phyloP scores from a whole-genome alignment of 1,284 basidiomycete species.

The Schizophyllum commune region DNA sequence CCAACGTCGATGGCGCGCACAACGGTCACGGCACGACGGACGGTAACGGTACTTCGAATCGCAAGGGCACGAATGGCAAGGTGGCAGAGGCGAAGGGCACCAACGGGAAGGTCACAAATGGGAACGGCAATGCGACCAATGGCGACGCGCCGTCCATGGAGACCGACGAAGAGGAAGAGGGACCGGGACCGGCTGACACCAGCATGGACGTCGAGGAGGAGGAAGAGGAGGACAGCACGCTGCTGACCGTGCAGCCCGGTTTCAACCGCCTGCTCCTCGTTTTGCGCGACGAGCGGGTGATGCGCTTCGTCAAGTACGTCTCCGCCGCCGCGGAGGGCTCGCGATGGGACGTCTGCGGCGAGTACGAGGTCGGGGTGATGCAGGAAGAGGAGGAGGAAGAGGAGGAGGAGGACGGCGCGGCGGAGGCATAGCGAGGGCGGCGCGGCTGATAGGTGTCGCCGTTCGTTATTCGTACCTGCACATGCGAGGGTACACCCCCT shows the following conservation, averaged over 20 bases:
- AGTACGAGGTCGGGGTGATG: conserved; percentile 79
- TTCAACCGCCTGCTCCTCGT: conserved; percentile 91
- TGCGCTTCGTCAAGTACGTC: conserved; percentile 94
- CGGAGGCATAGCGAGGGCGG: background rate
- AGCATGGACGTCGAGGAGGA: conserved; percentile 35
- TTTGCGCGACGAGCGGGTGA: conserved; percentile 86
- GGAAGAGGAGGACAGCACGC: conserved; percentile 75
- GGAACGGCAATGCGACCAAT: background rate
- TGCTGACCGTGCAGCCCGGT: conserved; percentile 84
- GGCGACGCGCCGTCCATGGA: conserved; percentile 5
- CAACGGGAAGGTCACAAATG: background rate
- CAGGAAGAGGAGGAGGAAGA: conserved; percentile 40
- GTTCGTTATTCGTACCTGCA: too few relatives aligned
- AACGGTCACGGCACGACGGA: conserved; percentile 10
- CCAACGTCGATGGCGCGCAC: conserved; percentile 13
- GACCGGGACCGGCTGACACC: conserved; percentile 5
- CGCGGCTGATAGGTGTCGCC: too few relatives aligned
- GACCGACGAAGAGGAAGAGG: conserved; percentile 13
- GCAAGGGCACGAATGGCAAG: conserved; percentile 26
- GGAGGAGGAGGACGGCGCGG: conserved; percentile 3
- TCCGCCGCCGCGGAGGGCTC: conserved; percentile 80
- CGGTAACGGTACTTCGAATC: conserved; percentile 22
- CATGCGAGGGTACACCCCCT: too few relatives aligned
- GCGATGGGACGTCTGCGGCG: conserved; percentile 85
- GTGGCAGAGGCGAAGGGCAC: conserved; percentile 1